Percentiles rank a stretch among this genome's conserved stretches.
phyloP scores from a whole-genome alignment of 805 yeast species.

The Pichia nakasei region DNA sequence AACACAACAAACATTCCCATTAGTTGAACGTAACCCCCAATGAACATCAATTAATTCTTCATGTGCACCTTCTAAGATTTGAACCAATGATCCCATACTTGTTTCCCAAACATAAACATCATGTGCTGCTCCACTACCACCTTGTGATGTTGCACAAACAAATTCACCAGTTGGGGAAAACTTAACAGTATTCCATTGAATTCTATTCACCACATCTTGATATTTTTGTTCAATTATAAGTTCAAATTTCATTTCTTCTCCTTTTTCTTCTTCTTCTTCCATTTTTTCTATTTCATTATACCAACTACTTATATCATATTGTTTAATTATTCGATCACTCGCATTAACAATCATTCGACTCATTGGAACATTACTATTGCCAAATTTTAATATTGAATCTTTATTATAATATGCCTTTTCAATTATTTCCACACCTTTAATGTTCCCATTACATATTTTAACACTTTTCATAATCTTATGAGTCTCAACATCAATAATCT shows the following conservation, averaged over 20 bases:
- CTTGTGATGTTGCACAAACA: constrained; percentile 81
- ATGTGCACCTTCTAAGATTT: constrained; percentile 83
- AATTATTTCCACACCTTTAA: constrained; percentile 58
- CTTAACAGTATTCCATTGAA: constrained; percentile 80
- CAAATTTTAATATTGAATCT: neutral
- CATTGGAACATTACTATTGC: constrained; percentile 24
- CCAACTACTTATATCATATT: constrained; percentile 33
- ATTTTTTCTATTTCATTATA: no score
- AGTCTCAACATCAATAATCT: constrained; percentile 31
- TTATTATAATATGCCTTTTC: constrained; percentile 25
- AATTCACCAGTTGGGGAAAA: constrained; percentile 75
- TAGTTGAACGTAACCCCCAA: constrained; percentile 41
- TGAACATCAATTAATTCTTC: constrained; percentile 82
- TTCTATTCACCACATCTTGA: constrained; percentile 80
- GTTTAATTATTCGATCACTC: constrained; percentile 70
- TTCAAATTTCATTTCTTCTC: constrained; percentile 21
- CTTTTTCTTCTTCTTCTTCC: no score
- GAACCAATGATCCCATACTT: constrained; percentile 69
- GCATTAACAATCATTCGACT: constrained; percentile 61
- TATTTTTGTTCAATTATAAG: constrained; percentile 71
- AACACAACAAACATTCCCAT: constrained; percentile 60
- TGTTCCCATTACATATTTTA: constrained; percentile 58
- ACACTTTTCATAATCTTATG: constrained; percentile 30
- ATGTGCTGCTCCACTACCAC: constrained; percentile 81
- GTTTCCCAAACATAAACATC: constrained; percentile 93